These are phyloP conservation scores for Eustoma russellianum DNA, from an alignment of 257 asterid genomes.

Conservation along the genomic window DNA sequence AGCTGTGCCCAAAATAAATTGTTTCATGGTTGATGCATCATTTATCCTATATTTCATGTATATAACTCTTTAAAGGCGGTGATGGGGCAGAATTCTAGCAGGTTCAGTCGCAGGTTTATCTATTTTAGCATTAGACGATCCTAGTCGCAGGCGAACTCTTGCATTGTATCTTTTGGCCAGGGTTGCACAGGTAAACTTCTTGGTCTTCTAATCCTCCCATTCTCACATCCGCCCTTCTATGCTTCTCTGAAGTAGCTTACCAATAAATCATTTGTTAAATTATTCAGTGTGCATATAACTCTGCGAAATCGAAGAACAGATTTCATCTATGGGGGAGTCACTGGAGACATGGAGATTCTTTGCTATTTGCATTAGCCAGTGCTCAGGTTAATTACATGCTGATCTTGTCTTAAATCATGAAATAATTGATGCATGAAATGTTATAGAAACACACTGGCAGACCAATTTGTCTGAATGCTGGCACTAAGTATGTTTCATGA, in stretches of 20 bases:
- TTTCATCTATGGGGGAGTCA: conserved; percentile 99
- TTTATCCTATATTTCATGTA: conserved; percentile 37
- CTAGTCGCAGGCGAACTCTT: conserved; percentile 85
- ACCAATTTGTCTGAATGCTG: no score
- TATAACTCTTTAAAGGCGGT: conserved; percentile 80
- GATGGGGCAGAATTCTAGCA: conserved; percentile 99
- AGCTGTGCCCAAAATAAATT: conserved; percentile 7
- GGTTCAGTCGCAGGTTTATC: conserved; percentile 95
- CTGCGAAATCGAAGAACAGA: conserved; percentile 93
- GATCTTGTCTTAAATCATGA: background rate
- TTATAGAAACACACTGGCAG: no score
- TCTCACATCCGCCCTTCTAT: background rate
- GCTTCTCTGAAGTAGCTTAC: no score
- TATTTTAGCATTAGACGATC: conserved; percentile 82
- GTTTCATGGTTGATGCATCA: conserved; percentile 19
- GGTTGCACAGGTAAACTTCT: conserved; percentile 68
- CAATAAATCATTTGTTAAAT: conserved; percentile 13
- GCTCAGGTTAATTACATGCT: conserved; percentile 65
- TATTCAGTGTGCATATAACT: conserved; percentile 87
- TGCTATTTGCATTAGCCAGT: conserved; percentile 87
- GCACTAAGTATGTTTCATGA: background rate
- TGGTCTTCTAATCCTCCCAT: background rate
- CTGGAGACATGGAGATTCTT: conserved; percentile 98
- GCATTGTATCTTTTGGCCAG: conserved; percentile 95
- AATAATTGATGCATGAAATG: background rate